Evolutionary conservation across 2,329 filamentous ascomycete genomes (phyloP).

Genomic region (Pezicula radicicola): DNA sequence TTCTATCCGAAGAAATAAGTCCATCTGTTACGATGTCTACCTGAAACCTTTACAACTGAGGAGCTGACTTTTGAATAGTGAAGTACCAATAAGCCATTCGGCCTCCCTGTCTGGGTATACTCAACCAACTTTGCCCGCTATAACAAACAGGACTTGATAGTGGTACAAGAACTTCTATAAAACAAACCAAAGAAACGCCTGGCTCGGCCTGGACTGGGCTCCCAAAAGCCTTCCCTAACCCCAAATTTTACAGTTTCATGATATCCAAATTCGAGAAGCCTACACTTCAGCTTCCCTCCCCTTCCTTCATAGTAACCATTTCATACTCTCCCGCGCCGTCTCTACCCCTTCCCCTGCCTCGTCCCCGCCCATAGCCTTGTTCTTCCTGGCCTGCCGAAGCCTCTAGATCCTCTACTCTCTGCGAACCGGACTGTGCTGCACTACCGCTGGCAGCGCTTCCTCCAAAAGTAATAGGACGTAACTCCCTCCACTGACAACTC

Average conservation of each 20-base stretch:
- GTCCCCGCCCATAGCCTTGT: conserved; percentile 46
- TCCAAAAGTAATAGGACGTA: conserved; percentile 85
- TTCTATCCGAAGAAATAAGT: too few relatives aligned
- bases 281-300: conserved; percentile 14
- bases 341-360: conserved; percentile 48
- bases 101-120: too few relatives aligned
- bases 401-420: conserved; percentile 16
- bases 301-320: conserved; percentile 54
- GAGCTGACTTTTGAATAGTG: too few relatives aligned
- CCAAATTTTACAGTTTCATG: conserved; percentile 3
- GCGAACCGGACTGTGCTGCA: conserved; percentile 11
- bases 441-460: conserved; percentile 36
- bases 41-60: too few relatives aligned
- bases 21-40: too few relatives aligned
- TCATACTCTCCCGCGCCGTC: conserved; percentile 62
- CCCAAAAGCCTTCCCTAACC: too few relatives aligned
- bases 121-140: too few relatives aligned
- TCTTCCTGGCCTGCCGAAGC: conserved; percentile 34
- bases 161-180: too few relatives aligned
- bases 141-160: too few relatives aligned
- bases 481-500: conserved; percentile 86
- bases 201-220: too few relatives aligned
- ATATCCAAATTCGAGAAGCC: background rate
- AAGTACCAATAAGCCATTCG: too few relatives aligned
- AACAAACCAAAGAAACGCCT: too few relatives aligned